Conservation (phyloP, 2,329 filamentous ascomycete genomes). For the Colletotrichum sp. region DNA sequence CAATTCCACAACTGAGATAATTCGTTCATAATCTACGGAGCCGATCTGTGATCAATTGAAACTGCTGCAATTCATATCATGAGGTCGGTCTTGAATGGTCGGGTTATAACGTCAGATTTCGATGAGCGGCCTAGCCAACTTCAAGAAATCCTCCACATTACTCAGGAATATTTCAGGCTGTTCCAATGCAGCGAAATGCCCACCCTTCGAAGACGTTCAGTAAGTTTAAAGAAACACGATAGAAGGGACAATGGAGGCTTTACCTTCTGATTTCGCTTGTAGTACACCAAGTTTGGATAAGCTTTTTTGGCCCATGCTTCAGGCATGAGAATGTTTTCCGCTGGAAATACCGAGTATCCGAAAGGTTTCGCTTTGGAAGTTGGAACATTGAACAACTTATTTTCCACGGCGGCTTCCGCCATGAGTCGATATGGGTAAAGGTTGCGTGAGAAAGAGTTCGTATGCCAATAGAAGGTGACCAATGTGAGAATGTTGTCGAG, state of each 20-base stretch:
- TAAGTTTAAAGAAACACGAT: background rate
- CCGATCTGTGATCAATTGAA: background rate
- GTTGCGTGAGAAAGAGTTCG: slow-evolving; percentile 48
- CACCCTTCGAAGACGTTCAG: background rate
- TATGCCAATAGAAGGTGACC: slow-evolving; percentile 61
- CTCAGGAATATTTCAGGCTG: background rate
- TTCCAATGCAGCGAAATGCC: background rate
- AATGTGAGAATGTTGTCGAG: slow-evolving; percentile 52
- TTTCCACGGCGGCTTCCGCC: background rate
- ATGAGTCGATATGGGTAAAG: slow-evolving; percentile 41
- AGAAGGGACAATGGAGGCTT: background rate
- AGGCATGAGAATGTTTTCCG: background rate
- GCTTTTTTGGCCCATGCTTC: background rate
- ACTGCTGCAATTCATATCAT: background rate
- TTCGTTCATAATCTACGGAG: background rate
- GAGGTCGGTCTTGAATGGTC: background rate
- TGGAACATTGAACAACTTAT: background rate
- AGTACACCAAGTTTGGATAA: background rate
- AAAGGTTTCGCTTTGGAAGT: background rate
- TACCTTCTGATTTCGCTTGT: background rate
- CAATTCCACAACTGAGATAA: too few relatives aligned
- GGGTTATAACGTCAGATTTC: background rate
- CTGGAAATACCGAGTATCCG: background rate
- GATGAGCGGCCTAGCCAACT: background rate
- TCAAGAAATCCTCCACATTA: background rate